Base-by-base conservation (phyloP, 2,329 filamentous ascomycete genomes). In the Cylindrodendrum hubeiense region DNA sequence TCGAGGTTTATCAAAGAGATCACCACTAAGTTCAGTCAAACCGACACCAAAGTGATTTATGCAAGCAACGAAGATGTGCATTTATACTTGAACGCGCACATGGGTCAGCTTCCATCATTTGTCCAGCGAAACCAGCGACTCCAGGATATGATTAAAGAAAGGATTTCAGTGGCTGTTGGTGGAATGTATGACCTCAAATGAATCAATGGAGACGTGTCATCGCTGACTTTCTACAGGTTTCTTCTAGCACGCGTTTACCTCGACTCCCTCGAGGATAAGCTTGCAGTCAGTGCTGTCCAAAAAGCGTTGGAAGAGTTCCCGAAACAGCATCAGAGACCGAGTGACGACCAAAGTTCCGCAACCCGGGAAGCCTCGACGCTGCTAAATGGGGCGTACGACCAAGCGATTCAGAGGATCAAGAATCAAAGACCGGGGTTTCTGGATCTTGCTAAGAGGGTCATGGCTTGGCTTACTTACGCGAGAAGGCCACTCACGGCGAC, bases 321-420 rank as follows among this genome's bases (percentile, higher is more conserved):
- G n/a, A n/a, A n/a, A n/a, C n/a, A n/a, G n/a, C n/a, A n/a, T n/a
- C n/a, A n/a, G n/a, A n/a, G n/a, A n/a, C n/a, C n/a, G n/a, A n/a
- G n/a, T n/a, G n/a, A n/a, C n/a, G n/a, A n/a, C n/a, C 72, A 67
- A 0, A 66, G 85, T 0, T 66, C 74, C 0, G 76, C 49, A 15
- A 78, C 78, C 9, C 68, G 71, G 4, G 50, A 70, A 15, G 75
- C 74, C 4, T 80, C 82, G 15, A n/a, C n/a, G n/a, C n/a, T n/a
- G n/a, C n/a, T n/a, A n/a, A 71, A 82, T 15, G 4, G 67, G 6
- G 79, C 80, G 0, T 88, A 88, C 49, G 60, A 77, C 0, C 64
- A 79, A 0, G 79, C 80, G 0, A 81, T 86, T 71, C 28, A 79
- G 3, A 73, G 83, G 21, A 84, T 87, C 30, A 52, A 79, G 17